Base-by-base conservation (phyloP, 345 rosid species). In the Clausena lansium region DNA sequence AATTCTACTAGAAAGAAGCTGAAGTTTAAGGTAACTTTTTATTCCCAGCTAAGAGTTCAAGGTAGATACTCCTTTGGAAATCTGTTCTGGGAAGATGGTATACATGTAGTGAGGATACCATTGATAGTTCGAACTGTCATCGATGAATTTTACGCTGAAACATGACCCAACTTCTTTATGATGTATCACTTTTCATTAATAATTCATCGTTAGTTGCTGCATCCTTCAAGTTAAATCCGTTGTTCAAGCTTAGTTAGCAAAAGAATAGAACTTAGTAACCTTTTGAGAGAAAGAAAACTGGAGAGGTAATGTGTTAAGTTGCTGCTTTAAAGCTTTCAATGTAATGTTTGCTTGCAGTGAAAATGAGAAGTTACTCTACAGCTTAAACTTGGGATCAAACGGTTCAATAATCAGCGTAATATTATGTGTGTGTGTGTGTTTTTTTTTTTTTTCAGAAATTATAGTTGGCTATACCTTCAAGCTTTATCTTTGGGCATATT, bases 61-160 rank as follows among this genome's bases (percentile, higher is more conserved):
- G 93, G 90, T 76, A 85, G 90, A 70, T 90, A 90, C 80, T 81
- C 89, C 0, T 88, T 90, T 4, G 91, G 91, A 70, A 54, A 81
- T 57, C 76, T 90, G 73, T 74, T 80, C 27, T 90, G 90, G 91
- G 88, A 85, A 65, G 85, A 90, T 70, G 87, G 86, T 8, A 30
- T 66, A 35, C 91, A 88, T 73, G 81, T 59, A 8, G 93, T 90
- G 52, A 88, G 81, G 75, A 83, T 83, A 5, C 90, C 91, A 9
- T 38, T 90, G 78, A 76, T 81, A 9, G 87, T 85, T 63, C 70
- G 84, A 81, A 85, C 81, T 61, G 83, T 84, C 61, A 84, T 85
- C 3, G 75, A 79, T 30, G 62, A 78, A 50, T 77, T 74, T 33
- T 79, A 60, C 54, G 73, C 85, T 8, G 71, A 88, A 73, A 84